phyloP scores from a whole-genome alignment of 441 rosid genomes.

The Pelargonium fulgidum region DNA sequence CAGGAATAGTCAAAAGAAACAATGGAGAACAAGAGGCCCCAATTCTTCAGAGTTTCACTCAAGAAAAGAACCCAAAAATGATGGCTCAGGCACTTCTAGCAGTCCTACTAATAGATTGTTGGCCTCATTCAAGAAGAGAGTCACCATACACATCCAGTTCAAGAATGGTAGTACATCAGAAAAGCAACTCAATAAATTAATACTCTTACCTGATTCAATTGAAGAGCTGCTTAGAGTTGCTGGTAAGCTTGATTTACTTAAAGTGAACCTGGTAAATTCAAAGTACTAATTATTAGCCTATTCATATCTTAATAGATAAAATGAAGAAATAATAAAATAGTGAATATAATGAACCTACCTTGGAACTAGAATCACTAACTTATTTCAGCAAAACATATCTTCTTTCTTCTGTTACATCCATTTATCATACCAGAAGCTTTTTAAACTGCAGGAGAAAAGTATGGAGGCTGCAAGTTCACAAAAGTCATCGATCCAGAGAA shows the following conservation, averaged over 20 bases:
- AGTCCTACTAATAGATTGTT: constrained; percentile 21
- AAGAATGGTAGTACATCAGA: constrained; percentile 30
- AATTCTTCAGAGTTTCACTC: constrained; percentile 20
- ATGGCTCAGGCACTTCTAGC: constrained; percentile 28
- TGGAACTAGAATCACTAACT: constrained; percentile 12
- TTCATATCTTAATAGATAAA: constrained; percentile 8
- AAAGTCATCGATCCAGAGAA: constrained; percentile 54
- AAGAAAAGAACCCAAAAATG: constrained; percentile 22
- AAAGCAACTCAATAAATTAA: constrained; percentile 42
- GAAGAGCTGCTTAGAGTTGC: constrained; percentile 70
- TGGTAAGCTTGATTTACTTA: constrained; percentile 49
- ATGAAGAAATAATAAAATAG: neutral
- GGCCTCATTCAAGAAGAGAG: constrained; percentile 46
- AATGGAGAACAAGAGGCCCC: constrained; percentile 21
- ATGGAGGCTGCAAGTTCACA: constrained; percentile 50
- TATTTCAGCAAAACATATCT: constrained; percentile 8
- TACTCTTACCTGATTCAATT: constrained; percentile 69
- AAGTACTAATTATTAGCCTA: constrained; percentile 7
- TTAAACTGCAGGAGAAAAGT: constrained; percentile 73
- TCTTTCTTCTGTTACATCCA: constrained; percentile 24
- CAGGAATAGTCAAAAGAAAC: constrained; percentile 24
- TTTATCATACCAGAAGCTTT: constrained; percentile 32
- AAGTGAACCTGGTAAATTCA: constrained; percentile 22
- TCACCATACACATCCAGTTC: constrained; percentile 64
- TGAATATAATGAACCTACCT: constrained; percentile 12